phyloP scores from a whole-genome alignment of 768 basidiomycete species.

The Imleria badia region DNA sequence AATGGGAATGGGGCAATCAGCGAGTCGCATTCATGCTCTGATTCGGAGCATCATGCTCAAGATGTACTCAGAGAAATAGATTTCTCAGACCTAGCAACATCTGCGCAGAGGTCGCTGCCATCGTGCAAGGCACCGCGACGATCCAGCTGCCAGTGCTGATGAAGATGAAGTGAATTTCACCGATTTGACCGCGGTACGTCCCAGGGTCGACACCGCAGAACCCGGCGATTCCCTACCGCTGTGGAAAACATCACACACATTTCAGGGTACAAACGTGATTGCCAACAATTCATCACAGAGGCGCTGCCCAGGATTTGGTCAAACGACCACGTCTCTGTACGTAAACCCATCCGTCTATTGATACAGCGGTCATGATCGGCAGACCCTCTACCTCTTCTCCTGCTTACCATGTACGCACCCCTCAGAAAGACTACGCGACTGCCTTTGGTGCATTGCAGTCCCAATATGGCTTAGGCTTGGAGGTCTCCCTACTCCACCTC shows the following conservation, averaged over 20 bases:
- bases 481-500: not conserved
- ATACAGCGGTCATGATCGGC: too few relatives aligned
- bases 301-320: not conserved
- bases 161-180: constrained; percentile 56
- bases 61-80: too few relatives aligned
- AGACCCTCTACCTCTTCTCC: too few relatives aligned
- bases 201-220: constrained; percentile 11
- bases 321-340: not conserved
- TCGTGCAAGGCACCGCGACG: constrained; percentile 7
- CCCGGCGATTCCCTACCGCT: too few relatives aligned
- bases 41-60: too few relatives aligned
- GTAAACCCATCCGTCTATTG: not conserved
- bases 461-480: constrained; percentile 22
- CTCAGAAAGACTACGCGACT: constrained; percentile 25
- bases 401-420: not conserved
- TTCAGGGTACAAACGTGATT: constrained; percentile 4
- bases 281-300: not conserved
- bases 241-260: too few relatives aligned
- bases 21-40: constrained; percentile 29
- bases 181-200: constrained; percentile 28
- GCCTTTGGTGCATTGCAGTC: constrained; percentile 23
- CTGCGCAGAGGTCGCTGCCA: constrained; percentile 40
- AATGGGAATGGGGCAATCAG: constrained; percentile 37
- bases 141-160: too few relatives aligned
- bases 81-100: too few relatives aligned